Evolutionary conservation across 148 eudicot genomes (phyloP).

Genomic region (Rhododendron simsii): DNA sequence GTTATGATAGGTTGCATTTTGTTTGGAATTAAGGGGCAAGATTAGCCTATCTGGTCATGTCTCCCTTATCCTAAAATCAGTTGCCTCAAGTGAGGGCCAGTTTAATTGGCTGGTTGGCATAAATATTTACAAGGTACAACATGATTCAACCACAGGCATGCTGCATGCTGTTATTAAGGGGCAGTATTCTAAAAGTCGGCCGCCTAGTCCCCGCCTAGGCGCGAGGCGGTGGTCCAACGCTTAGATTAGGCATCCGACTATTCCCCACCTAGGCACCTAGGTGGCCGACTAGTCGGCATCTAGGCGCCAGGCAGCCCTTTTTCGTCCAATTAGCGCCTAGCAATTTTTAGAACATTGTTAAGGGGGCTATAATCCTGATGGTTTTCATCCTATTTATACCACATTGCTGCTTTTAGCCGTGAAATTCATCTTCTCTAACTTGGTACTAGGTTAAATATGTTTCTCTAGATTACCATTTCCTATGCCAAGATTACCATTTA

Average conservation of each 20-base stretch:
- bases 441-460: background rate
- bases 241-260: background rate
- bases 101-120: background rate
- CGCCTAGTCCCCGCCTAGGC: background rate
- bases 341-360: too few relatives aligned
- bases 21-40: background rate
- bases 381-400: background rate
- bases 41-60: background rate
- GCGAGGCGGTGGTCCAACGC: background rate
- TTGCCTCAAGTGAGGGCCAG: background rate
- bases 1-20: background rate
- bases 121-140: background rate
- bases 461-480: background rate
- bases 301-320: too few relatives aligned
- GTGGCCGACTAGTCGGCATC: background rate
- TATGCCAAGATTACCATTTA: background rate
- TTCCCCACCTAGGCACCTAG: background rate
- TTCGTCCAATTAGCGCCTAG: background rate
- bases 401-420: background rate
- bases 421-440: background rate
- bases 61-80: background rate
- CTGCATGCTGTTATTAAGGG: too few relatives aligned
- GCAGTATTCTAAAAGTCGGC: background rate
- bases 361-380: background rate
- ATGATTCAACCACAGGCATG: background rate